A percentile compares a stretch with the other conserved stretches of the same genome.
Evolutionary conservation across 176 grass and related monocot genomes (phyloP).

Genomic region (Chloris gayana): DNA sequence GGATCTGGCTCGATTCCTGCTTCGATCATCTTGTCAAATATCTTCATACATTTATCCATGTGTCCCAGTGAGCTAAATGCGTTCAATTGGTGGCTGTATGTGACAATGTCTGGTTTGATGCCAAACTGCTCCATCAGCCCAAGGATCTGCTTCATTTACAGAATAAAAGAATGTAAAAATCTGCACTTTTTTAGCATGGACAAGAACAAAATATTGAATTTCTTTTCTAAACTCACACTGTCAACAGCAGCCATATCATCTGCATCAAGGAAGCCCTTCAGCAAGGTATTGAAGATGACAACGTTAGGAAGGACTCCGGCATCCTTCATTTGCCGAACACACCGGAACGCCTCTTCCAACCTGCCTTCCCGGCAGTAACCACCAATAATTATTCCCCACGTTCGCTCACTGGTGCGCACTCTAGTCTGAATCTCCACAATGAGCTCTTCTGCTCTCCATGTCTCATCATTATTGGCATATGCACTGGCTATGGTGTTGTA

Average conservation of each 20-base stretch:
- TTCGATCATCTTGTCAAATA: conserved; percentile 78
- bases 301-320: conserved; percentile 64
- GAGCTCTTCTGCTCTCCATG: conserved; percentile 76
- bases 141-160: conserved; percentile 58
- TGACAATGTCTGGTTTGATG: conserved; percentile 82
- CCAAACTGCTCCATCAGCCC: conserved; percentile 75
- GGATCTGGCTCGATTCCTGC: conserved; percentile 79
- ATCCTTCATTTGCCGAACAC: conserved; percentile 79
- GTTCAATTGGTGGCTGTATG: conserved; percentile 93
- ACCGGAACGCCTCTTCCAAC: conserved; percentile 80
- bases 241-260: conserved; percentile 66
- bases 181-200: background rate
- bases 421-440: conserved; percentile 66
- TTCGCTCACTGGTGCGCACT: conserved; percentile 75
- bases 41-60: conserved; percentile 73
- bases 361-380: conserved; percentile 91
- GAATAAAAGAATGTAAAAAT: conserved; percentile 12
- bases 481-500: conserved; percentile 91
- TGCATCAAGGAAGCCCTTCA: conserved; percentile 85
- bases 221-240: conserved; percentile 58
- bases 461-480: conserved; percentile 79
- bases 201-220: conserved; percentile 11
- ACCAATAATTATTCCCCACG: conserved; percentile 87
- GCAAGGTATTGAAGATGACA: conserved; percentile 85
- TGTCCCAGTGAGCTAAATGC: conserved; percentile 73